Conservation (phyloP, 2,329 filamentous ascomycete genomes). For the Podosphaera leucotricha region DNA sequence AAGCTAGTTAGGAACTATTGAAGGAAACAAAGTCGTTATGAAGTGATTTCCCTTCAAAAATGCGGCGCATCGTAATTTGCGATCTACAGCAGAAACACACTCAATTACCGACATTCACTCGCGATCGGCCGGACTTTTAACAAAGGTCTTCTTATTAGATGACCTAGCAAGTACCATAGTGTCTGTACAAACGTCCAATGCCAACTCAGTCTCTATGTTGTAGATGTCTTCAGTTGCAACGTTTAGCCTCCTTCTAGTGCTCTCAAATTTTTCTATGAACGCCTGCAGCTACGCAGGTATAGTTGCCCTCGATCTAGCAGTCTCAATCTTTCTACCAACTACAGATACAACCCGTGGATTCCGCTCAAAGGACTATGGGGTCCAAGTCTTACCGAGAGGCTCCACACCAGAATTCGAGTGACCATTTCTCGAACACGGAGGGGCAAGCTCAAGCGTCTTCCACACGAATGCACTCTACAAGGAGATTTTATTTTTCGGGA, state of each 20-base stretch:
- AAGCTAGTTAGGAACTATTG: not conserved
- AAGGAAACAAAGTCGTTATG: not conserved
- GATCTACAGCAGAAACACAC: not conserved
- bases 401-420: too few relatives aligned
- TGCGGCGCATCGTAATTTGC: not conserved
- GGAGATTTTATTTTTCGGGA: too few relatives aligned
- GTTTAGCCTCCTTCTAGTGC: not conserved
- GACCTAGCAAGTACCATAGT: not conserved
- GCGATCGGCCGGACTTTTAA: not conserved
- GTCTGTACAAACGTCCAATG: not conserved
- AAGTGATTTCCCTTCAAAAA: not conserved
- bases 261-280: not conserved
- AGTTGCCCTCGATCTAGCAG: not conserved
- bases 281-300: not conserved
- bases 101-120: not conserved
- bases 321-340: not conserved
- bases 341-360: not conserved
- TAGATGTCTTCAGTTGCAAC: not conserved
- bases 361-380: too few relatives aligned
- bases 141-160: not conserved
- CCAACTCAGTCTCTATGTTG: not conserved
- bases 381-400: too few relatives aligned
- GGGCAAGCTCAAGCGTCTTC: too few relatives aligned
- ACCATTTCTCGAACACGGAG: too few relatives aligned
- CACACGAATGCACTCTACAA: too few relatives aligned